These are phyloP conservation scores for Pterocarpus macrocarpus DNA, from an alignment of 306 rosid genomes.

Conservation along the genomic window DNA sequence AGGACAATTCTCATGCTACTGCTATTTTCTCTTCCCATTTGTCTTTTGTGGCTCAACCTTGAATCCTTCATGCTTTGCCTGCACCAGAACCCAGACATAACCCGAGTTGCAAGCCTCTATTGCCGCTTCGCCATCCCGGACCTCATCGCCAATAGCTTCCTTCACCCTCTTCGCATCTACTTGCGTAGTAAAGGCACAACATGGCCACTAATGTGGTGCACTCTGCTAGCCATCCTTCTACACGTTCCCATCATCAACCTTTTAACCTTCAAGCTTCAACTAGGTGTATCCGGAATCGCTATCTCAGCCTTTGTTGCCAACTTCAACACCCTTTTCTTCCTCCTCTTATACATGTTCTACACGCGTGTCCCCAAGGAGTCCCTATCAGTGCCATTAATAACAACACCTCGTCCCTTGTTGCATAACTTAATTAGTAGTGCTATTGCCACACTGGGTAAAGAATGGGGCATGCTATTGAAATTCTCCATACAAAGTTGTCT, in stretches of 20 bases:
- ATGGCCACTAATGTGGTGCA: constrained; percentile 83
- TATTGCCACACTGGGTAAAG: constrained; percentile 35
- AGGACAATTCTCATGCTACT: constrained; percentile 68
- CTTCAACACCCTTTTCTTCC: constrained; percentile 66
- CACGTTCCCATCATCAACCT: constrained; percentile 65
- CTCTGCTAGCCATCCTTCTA: constrained; percentile 54
- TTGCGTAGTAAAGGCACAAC: constrained; percentile 67
- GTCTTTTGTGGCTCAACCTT: constrained; percentile 71
- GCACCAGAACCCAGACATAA: constrained; percentile 67
- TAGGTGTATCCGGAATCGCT: constrained; percentile 74
- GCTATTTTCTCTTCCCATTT: constrained; percentile 63
- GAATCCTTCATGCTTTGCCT: constrained; percentile 68
- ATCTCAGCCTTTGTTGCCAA: constrained; percentile 69
- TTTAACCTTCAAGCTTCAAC: constrained; percentile 72
- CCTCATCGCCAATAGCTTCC: constrained; percentile 68
- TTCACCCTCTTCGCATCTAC: constrained; percentile 77
- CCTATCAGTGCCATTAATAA: constrained; percentile 26
- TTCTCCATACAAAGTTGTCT: constrained; percentile 69
- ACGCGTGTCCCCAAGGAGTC: constrained; percentile 25
- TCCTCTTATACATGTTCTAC: constrained; percentile 54
- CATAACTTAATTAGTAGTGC: not conserved
- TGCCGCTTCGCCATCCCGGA: constrained; percentile 80
- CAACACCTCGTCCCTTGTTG: not conserved
- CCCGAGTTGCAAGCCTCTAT: constrained; percentile 65
- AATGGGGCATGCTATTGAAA: constrained; percentile 64